Percentiles rank a stretch among this genome's conserved stretches.
Evolutionary conservation across 768 basidiomycete species (phyloP).

Genomic region (Lactarius evosmus): DNA sequence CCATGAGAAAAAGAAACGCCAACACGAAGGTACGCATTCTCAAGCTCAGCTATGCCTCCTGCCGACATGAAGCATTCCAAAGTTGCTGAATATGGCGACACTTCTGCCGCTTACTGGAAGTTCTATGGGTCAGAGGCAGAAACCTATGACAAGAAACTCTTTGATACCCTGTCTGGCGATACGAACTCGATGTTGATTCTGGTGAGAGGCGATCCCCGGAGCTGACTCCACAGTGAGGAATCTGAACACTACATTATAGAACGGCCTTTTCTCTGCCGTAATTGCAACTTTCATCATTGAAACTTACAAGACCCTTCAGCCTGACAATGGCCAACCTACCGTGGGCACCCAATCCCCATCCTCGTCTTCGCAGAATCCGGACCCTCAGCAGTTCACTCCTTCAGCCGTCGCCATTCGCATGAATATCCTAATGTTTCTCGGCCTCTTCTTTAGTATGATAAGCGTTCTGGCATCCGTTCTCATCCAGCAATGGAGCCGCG

Average conservation of each 20-base stretch:
- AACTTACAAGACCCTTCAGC: slow-evolving; percentile 20
- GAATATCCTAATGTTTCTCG: slow-evolving; percentile 21
- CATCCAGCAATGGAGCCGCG: slow-evolving; percentile 22
- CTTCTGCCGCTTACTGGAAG: slow-evolving; percentile 14
- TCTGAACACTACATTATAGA: neutral
- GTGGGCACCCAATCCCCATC: neutral
- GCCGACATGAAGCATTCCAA: neutral
- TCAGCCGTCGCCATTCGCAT: slow-evolving; percentile 9
- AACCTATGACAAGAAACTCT: slow-evolving; percentile 12
- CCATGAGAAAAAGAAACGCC: too few relatives aligned
- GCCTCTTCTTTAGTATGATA: slow-evolving; percentile 15
- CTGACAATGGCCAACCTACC: slow-evolving; percentile 1
- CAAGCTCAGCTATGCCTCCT: too few relatives aligned
- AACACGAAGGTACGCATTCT: too few relatives aligned
- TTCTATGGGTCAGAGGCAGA: slow-evolving; percentile 22
- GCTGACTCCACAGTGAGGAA: too few relatives aligned
- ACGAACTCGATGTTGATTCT: slow-evolving; percentile 24
- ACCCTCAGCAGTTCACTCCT: neutral
- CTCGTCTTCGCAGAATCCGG: too few relatives aligned
- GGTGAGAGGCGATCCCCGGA: neutral
- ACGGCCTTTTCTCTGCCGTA: slow-evolving; percentile 19
- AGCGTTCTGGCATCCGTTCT: slow-evolving; percentile 17
- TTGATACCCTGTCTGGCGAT: slow-evolving; percentile 20
- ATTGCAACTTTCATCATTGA: slow-evolving; percentile 24
- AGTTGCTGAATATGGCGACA: neutral